Base-by-base conservation (phyloP, 495 filamentous ascomycete genomes). In the Podospora pseudoanserina region DNA sequence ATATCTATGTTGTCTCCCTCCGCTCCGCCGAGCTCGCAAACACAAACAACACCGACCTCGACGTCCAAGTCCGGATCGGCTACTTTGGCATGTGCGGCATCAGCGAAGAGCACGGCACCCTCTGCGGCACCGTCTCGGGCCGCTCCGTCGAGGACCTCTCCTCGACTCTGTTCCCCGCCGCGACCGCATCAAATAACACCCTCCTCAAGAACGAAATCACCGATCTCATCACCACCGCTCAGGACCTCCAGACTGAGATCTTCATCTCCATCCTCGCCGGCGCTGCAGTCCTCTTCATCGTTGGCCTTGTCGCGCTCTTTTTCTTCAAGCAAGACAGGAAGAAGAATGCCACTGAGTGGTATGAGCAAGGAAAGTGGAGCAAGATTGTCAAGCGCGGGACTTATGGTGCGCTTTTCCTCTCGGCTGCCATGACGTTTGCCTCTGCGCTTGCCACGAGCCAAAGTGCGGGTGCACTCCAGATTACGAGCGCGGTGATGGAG, bases 71-170 rank as follows among this genome's bases (percentile, higher is more conserved):
- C 63, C 75, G 76, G 60, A 65, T 78, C 19, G 76, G 78, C 62
- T 80, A 77, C 73, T 82, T 75, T 63, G 76, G 75, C 55, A 74
- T 78, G 65, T 78, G 76, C 67, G 75, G 68, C 65, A 69, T 71
- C 63, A 49, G 39, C 39, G 70, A 74, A 63, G 67, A 68, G 11
- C 34, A 63, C 32, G 68, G 60, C 4, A 70, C 68, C 34, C 65
- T 60, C 65, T 78, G 76, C 69, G 60, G 67, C 6, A 62, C 76
- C 1, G 68, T 73, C 0, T 27, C 67, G 0, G 70, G 71, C 63
- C 53, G 55, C 26, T 67, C 61, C 13, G 67, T 68, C 57, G 63
- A 67, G n/a, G 19, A 60, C 5, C 61, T 72, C 19, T 55, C 68
- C 5, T 6, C 64, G 26, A 63, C 55, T 20, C 65, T 72, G 30